These are phyloP conservation scores for Mycena vitilis DNA, from an alignment of 768 basidiomycete species.

Conservation along the genomic window DNA sequence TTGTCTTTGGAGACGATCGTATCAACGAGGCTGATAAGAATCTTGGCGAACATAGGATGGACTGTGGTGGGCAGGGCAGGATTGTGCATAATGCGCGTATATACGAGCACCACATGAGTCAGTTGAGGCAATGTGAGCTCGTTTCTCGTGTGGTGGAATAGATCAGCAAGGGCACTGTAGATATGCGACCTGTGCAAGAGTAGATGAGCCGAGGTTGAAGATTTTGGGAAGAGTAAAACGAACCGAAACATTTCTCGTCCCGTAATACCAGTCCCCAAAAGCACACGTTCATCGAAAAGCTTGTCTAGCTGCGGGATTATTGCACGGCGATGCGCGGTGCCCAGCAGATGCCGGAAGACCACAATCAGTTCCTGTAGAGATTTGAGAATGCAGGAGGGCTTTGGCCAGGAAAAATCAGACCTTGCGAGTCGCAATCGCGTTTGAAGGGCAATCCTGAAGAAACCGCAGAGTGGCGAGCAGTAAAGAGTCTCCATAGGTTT, in stretches of 20 bases:
- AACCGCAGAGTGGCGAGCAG: constrained; percentile 86
- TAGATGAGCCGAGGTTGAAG: constrained; percentile 23
- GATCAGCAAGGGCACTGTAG: constrained; percentile 90
- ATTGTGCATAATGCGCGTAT: constrained; percentile 91
- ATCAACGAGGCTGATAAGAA: constrained; percentile 91
- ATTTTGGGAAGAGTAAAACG: constrained; percentile 31
- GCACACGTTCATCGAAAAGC: constrained; percentile 88
- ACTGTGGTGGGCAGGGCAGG: constrained; percentile 81
- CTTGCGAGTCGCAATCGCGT: constrained; percentile 84
- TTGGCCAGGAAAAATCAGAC: constrained; percentile 50
- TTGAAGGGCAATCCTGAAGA: constrained; percentile 92
- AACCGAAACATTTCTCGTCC: constrained; percentile 88
- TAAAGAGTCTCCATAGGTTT: constrained; percentile 83
- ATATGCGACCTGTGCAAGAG: constrained; percentile 69
- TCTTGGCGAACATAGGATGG: constrained; percentile 92
- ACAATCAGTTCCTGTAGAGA: constrained; percentile 84
- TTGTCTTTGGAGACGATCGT: constrained; percentile 81
- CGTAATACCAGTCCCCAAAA: constrained; percentile 87
- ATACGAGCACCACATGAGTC: constrained; percentile 81
- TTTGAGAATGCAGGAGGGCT: constrained; percentile 31
- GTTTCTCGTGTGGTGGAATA: constrained; percentile 89
- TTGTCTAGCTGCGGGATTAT: constrained; percentile 89
- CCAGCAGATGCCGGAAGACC: constrained; percentile 90
- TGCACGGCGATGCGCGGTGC: constrained; percentile 79
- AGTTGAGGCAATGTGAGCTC: constrained; percentile 86